Evolutionary conservation across 768 basidiomycete genomes (phyloP).

Genomic region (Collybiopsis luxurians): DNA sequence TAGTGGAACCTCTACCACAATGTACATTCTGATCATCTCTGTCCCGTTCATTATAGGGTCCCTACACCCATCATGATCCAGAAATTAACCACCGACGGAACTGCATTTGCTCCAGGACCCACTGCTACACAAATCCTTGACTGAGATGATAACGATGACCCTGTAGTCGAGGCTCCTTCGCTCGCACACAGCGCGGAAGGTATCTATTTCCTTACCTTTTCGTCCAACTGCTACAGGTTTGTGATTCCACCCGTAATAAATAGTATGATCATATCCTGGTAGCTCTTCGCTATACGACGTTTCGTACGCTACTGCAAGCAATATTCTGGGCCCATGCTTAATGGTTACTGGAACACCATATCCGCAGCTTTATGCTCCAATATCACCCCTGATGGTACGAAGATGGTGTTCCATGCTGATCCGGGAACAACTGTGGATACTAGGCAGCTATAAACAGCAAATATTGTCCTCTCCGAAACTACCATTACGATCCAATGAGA

Average conservation of each 20-base stretch:
- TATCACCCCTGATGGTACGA: neutral
- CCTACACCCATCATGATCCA: constrained; percentile 13
- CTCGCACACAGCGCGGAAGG: constrained; percentile 14
- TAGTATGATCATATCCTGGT: too few relatives aligned
- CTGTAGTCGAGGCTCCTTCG: constrained; percentile 27
- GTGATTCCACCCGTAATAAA: too few relatives aligned
- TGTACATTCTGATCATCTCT: too few relatives aligned
- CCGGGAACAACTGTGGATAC: neutral
- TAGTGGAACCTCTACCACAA: constrained; percentile 17
- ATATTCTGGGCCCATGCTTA: constrained; percentile 24
- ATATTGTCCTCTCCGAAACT: neutral
- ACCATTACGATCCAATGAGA: neutral
- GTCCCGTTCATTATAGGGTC: neutral
- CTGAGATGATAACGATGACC: constrained; percentile 21
- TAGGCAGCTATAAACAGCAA: constrained; percentile 2
- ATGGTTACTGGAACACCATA: constrained; percentile 1
- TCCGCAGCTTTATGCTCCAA: constrained; percentile 1
- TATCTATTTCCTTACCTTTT: constrained; percentile 26
- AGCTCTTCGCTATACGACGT: constrained; percentile 22
- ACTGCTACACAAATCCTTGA: constrained; percentile 22
- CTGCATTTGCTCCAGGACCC: constrained; percentile 15
- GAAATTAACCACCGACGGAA: constrained; percentile 21
- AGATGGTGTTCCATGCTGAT: constrained; percentile 7
- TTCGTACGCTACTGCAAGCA: constrained; percentile 25
- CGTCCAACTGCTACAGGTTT: constrained; percentile 23